Evolutionary conservation across 169 alveolate species (phyloP), one percentile per base, ranked within the genome.

Genomic region (Pseudocohnilembus persalinus): DNA sequence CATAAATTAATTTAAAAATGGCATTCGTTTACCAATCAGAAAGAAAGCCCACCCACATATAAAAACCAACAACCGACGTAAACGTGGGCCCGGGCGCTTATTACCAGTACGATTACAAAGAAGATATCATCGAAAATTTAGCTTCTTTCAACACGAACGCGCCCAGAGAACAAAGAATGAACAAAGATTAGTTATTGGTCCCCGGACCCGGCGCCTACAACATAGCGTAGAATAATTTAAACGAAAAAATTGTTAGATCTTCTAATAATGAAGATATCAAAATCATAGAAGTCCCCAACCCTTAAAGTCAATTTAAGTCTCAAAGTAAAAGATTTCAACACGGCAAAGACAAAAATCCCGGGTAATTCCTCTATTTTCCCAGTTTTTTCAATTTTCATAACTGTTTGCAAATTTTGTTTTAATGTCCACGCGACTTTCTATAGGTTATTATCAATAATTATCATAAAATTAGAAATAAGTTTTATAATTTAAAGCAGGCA

Each of bases 181-280:
- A 77, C 29, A 34, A 77, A 77, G 73, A 77, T 29, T 20, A 28
- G 25, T 35, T 49, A 27, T 20, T 31, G 30, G 6, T 29, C 29
- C 84, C 84, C 16, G 84, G 84, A 11, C 84, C 84, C 0, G 84
- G 84, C 0, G 1, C 34, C 27, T 79, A 79, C 25, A 27, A 79
- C 0, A 64, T 79, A 34, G 74, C 34, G 73, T 29, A 79, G 49
- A 15, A 31, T 16, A 49, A 79, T 79, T 79, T 79, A 30, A 79
- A 64, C 63, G 84, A 79, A 63, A 79, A 79, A 79, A 49, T 79
- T 28, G 84, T 79, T 0, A 49, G 34, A 25, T 79, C 84, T 29
- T 79, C 84, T n/a, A 76, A 74, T 49, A 79, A 79, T 32, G 84
- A 79, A 11, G 84, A 79, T 29, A 79, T 79, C 20, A 79, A 79